Conservation (phyloP, 116 monocot species). For the Phalaenopsis hybrid region DNA sequence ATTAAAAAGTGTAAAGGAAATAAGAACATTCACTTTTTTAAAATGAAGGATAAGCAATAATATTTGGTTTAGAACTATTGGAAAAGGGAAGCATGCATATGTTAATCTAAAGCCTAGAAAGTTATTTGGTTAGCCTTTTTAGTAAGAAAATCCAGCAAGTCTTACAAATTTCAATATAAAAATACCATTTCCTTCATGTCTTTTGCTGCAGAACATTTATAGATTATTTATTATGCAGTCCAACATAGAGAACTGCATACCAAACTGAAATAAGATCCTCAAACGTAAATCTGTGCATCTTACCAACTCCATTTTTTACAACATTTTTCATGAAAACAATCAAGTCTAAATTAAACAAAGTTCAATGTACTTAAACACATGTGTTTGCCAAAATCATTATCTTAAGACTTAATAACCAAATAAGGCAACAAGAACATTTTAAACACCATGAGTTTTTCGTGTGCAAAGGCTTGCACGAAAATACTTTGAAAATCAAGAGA, state of each 20-base stretch:
- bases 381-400: background rate
- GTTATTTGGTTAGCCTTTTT: too few relatives aligned
- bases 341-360: background rate
- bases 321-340: background rate
- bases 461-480: background rate
- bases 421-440: background rate
- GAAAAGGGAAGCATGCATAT: background rate
- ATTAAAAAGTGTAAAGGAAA: background rate
- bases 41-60: background rate
- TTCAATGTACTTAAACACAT: background rate
- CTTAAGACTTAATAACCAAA: background rate
- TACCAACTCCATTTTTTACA: background rate
- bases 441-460: background rate
- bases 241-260: too few relatives aligned
- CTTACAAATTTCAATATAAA: slow-evolving; percentile 5
- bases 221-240: background rate
- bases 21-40: background rate
- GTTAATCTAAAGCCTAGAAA: background rate
- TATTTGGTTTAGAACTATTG: background rate
- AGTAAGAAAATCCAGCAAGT: background rate
- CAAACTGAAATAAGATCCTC: background rate
- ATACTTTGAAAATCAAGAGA: background rate
- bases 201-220: background rate
- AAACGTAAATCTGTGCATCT: background rate
- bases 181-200: background rate